Conservation (phyloP, 2,329 filamentous ascomycete species). For the Alternaria arbusti region DNA sequence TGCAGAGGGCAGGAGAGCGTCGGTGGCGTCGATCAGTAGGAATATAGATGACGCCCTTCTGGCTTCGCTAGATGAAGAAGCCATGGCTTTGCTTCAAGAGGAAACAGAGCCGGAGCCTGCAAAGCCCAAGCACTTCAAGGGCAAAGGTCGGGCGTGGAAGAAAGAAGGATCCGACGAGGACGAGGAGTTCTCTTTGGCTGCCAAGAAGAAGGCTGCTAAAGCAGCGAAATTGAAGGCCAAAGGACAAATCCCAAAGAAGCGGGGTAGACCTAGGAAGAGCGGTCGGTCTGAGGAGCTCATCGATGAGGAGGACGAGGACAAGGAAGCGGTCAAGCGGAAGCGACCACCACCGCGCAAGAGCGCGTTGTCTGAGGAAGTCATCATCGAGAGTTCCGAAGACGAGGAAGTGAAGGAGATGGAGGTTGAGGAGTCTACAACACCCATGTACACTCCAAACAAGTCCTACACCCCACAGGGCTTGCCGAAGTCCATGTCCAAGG, state of each 20-base stretch:
- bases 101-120: slow-evolving; percentile 13
- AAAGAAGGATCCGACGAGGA: slow-evolving; percentile 43
- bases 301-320: slow-evolving; percentile 18
- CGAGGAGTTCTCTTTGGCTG: slow-evolving; percentile 32
- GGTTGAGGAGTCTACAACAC: background rate
- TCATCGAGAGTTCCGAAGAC: slow-evolving; percentile 21
- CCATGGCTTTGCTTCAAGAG: slow-evolving; percentile 20
- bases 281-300: slow-evolving; percentile 24
- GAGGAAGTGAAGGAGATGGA: slow-evolving; percentile 2
- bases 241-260: slow-evolving; percentile 21
- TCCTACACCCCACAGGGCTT: slow-evolving; percentile 5
- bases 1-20: slow-evolving; percentile 18
- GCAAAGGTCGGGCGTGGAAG: slow-evolving; percentile 42
- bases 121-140: slow-evolving; percentile 38
- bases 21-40: slow-evolving; percentile 17
- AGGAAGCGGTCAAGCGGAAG: slow-evolving; percentile 16
- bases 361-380: slow-evolving; percentile 24
- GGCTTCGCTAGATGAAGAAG: slow-evolving; percentile 19
- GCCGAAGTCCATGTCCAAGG: background rate
- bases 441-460: background rate
- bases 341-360: slow-evolving; percentile 24
- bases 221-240: slow-evolving; percentile 20
- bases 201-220: slow-evolving; percentile 29
- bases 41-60: slow-evolving; percentile 15
- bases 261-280: slow-evolving; percentile 30